Conservation (phyloP, 2,329 filamentous ascomycete genomes). For the Xylogone sp. region DNA sequence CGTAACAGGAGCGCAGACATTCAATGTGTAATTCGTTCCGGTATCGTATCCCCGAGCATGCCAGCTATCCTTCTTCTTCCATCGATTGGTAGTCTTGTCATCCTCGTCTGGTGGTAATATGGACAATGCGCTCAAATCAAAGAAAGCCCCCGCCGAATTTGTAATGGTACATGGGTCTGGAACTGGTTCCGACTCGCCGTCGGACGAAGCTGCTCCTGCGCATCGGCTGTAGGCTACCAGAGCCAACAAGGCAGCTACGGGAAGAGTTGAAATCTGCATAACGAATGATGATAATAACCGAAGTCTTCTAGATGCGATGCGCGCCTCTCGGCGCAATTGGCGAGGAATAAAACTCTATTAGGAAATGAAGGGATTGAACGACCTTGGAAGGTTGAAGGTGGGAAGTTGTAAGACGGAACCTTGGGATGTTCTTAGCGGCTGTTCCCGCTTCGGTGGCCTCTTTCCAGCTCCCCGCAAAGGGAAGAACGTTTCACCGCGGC, state of each 20-base stretch:
- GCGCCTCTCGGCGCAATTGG: not conserved
- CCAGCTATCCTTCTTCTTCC: constrained; percentile 53
- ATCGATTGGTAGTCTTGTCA: constrained; percentile 40
- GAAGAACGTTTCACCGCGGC: not conserved
- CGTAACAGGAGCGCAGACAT: constrained; percentile 76
- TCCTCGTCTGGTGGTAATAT: constrained; percentile 23
- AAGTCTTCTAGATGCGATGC: not conserved
- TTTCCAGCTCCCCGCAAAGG: not conserved
- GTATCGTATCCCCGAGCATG: constrained; percentile 66
- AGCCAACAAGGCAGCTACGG: constrained; percentile 19
- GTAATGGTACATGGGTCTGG: constrained; percentile 27
- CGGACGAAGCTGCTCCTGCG: constrained; percentile 18
- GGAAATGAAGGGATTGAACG: not conserved
- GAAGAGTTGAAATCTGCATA: constrained; percentile 23
- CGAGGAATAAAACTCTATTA: not conserved
- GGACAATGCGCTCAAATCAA: constrained; percentile 28
- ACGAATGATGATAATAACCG: not conserved
- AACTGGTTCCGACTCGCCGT: constrained; percentile 20
- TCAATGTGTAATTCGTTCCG: constrained; percentile 76
- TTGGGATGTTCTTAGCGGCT: not conserved
- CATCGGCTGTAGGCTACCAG: constrained; percentile 19
- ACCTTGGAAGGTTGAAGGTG: not conserved
- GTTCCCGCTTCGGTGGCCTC: not conserved
- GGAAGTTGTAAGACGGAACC: not conserved
- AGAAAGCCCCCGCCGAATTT: constrained; percentile 25